Base-by-base conservation (phyloP, 371 early-diverging fungal genomes). In the Neoconidiobolus thromboides region DNA sequence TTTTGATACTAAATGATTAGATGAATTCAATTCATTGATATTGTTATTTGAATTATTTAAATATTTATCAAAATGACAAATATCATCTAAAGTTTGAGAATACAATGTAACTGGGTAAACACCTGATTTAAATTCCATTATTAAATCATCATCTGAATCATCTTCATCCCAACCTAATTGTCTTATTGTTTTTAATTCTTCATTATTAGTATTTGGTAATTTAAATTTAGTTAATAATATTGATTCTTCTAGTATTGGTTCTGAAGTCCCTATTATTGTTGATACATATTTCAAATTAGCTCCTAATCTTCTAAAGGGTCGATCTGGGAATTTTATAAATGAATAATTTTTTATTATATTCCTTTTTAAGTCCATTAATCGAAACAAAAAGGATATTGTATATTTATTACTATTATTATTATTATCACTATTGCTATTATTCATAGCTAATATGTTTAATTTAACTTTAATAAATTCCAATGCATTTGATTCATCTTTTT, bases 141-240 rank as follows among this genome's bases (percentile, higher is more conserved):
- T 26, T 6, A 46, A n/a, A 9, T 46, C 46, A 6, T 46, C 46
- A 6, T 70, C 71, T 36, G 66, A 66, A 38, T 79, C 76, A 53
- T 79, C 77, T 42, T 76, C 78, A 47, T 76, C 78, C 80, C 81
- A 82, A 0, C 79, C 77, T 0, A 81, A 62, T 41, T 75, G 77
- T 60, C 78, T 77, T 36, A 82, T 78, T 38, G 69, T 69, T 26
- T 78, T 75, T 9, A 82, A 69, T 58, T 80, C 83, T 15, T 73
- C 68, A 1, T 78, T 74, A 38, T 78, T 76, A 44, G 76, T 76
- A 57, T 76, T 74, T 0, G 73, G 71, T 60, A 68, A 71, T 56
- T 75, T 78, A 14, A 80, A 61, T 55, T 80, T 76, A 6, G 73
- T 68, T 68, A 76, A 71, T 76, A 78, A 78, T 3, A 74, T 71